A percentile compares a stretch with the other conserved stretches of the same genome.
Evolutionary conservation across 1,139 yeast species (phyloP).

Genomic region (Magnusiomyces magnusii): DNA sequence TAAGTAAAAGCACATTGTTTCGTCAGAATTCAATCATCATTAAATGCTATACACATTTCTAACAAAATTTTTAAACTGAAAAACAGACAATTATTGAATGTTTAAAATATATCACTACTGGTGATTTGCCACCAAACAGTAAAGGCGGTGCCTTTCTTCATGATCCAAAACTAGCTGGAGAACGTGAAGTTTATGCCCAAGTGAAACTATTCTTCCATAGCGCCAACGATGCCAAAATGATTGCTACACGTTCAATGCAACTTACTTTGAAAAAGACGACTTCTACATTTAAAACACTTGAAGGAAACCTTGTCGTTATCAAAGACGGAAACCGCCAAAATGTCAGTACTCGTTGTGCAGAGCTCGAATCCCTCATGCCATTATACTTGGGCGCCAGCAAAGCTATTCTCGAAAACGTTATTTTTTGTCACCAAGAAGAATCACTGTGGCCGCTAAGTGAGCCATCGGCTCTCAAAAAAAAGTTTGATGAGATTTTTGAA

Average conservation of each 20-base stretch:
- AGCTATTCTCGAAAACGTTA: slow-evolving; percentile 83
- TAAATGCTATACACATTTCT: neutral
- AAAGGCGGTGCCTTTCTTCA: slow-evolving; percentile 96
- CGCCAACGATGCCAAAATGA: slow-evolving; percentile 69
- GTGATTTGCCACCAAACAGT: slow-evolving; percentile 91
- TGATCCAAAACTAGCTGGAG: slow-evolving; percentile 68
- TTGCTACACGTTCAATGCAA: slow-evolving; percentile 79
- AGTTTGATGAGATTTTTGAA: slow-evolving; percentile 95
- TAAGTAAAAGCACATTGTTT: slow-evolving; percentile 20
- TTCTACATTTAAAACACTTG: slow-evolving; percentile 79
- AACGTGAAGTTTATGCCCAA: slow-evolving; percentile 77
- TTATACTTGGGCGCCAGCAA: slow-evolving; percentile 77
- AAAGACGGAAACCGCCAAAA: slow-evolving; percentile 62
- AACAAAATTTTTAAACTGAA: neutral
- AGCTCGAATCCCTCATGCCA: slow-evolving; percentile 77
- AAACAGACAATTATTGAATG: slow-evolving; percentile 88
- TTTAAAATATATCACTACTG: slow-evolving; percentile 88
- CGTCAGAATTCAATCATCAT: neutral
- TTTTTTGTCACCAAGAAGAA: slow-evolving; percentile 97
- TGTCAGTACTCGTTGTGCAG: slow-evolving; percentile 75
- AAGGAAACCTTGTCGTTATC: slow-evolving; percentile 72
- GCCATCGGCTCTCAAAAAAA: slow-evolving; percentile 78
- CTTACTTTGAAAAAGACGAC: slow-evolving; percentile 53
- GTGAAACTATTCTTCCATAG: slow-evolving; percentile 80
- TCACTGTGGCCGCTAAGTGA: slow-evolving; percentile 95